Evolutionary conservation across 768 basidiomycete genomes (phyloP).

Genomic region (Inosperma sp.): DNA sequence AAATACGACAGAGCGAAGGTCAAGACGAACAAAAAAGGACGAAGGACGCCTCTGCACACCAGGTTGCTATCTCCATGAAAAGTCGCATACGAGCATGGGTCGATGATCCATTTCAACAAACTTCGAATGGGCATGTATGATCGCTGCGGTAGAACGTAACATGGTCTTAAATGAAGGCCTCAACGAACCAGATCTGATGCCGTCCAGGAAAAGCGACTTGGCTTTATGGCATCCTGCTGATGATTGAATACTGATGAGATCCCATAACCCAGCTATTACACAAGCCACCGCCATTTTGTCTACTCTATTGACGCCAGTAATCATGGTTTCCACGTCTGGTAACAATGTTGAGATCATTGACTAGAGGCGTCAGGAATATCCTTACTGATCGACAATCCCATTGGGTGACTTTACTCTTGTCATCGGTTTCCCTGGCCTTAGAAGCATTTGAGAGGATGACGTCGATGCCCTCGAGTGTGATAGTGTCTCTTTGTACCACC

Average conservation of each 20-base stretch:
- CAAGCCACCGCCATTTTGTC: constrained; percentile 89
- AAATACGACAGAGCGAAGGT: constrained; percentile 4
- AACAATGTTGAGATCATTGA: constrained; percentile 61
- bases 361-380: constrained; percentile 42
- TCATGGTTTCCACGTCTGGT: constrained; percentile 75
- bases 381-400: not conserved
- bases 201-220: constrained; percentile 15
- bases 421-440: constrained; percentile 7
- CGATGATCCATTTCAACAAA: constrained; percentile 89
- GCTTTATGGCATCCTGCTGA: constrained; percentile 22
- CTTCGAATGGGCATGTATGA: constrained; percentile 89
- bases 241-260: constrained; percentile 38
- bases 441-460: constrained; percentile 50
- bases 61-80: constrained; percentile 35
- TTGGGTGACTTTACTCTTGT: not conserved
- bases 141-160: constrained; percentile 85
- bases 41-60: constrained; percentile 9
- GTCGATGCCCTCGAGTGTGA: constrained; percentile 65
- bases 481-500: constrained; percentile 37
- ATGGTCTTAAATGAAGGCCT: constrained; percentile 29
- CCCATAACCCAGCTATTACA: constrained; percentile 88
- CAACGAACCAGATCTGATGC: constrained; percentile 3
- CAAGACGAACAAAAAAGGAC: constrained; percentile 8
- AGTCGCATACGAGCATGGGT: constrained; percentile 80
- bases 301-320: constrained; percentile 89